A percentile compares a stretch with the other conserved stretches of the same genome.
Conservation (phyloP, 192 early-diverging fungal genomes). For the Phlyctochytrium arcticum region DNA sequence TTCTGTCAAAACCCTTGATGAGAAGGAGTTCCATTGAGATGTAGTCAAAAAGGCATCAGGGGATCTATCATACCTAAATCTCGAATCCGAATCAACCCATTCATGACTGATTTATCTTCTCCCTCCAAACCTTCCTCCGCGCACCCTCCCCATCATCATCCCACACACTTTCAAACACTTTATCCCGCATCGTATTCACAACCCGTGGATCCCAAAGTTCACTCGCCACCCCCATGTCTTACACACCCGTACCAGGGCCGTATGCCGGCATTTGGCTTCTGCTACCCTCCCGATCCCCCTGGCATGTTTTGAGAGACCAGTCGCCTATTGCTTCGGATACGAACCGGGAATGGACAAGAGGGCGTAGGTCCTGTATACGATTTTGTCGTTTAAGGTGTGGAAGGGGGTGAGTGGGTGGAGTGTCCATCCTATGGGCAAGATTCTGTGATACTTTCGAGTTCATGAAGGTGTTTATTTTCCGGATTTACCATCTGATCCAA, state of each 20-base stretch:
- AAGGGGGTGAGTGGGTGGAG: slow-evolving; percentile 13
- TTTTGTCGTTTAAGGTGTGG: neutral
- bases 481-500: slow-evolving; percentile 9
- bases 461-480: no score
- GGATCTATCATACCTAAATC: no score
- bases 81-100: no score
- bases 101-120: no score
- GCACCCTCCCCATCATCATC: neutral
- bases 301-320: neutral
- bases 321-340: slow-evolving; percentile 29
- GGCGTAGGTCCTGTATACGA: slow-evolving; percentile 8
- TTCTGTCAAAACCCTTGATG: no score
- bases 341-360: slow-evolving; percentile 18
- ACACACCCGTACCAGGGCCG: slow-evolving; percentile 27
- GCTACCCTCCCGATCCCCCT: neutral
- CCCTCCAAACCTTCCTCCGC: neutral
- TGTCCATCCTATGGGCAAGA: slow-evolving; percentile 8
- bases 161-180: neutral
- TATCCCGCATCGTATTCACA: slow-evolving; percentile 12
- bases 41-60: no score
- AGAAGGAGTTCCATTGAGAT: no score
- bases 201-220: slow-evolving; percentile 34
- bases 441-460: slow-evolving; percentile 6
- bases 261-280: slow-evolving; percentile 13
- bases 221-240: slow-evolving; percentile 32